Evolutionary conservation across 2,329 filamentous ascomycete species (phyloP).

Genomic region (Tolypocladium ovalisporum): DNA sequence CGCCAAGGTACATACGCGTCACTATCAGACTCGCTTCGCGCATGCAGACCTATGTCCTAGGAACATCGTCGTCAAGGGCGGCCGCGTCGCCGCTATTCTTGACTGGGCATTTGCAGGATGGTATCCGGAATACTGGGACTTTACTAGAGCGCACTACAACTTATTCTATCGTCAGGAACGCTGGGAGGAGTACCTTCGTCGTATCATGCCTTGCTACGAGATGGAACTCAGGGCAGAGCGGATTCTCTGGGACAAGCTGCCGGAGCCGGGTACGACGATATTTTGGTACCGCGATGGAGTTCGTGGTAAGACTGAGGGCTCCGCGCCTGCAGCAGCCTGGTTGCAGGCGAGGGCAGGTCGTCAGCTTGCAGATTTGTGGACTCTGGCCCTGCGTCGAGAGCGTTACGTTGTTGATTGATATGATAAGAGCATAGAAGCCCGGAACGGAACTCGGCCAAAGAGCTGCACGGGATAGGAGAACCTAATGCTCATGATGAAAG

Average conservation of each 20-base stretch:
- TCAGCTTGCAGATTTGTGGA: slow-evolving; percentile 10
- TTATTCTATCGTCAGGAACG: slow-evolving; percentile 4
- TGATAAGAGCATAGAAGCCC: too few species aligned
- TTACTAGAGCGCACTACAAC: slow-evolving; percentile 14
- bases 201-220: slow-evolving; percentile 12
- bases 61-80: slow-evolving; percentile 16
- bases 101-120: slow-evolving; percentile 23
- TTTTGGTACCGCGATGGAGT: background rate
- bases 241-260: slow-evolving; percentile 9
- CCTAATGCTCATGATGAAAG: too few species aligned
- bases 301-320: slow-evolving; percentile 7
- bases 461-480: too few species aligned
- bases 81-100: slow-evolving; percentile 16
- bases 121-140: slow-evolving; percentile 22
- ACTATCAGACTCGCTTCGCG: slow-evolving; percentile 13
- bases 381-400: slow-evolving; percentile 3
- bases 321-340: slow-evolving; percentile 11
- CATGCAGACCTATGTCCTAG: slow-evolving; percentile 14
- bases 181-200: slow-evolving; percentile 10
- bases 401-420: too few species aligned
- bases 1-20: slow-evolving; percentile 10
- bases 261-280: slow-evolving; percentile 10
- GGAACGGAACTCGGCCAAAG: too few species aligned
- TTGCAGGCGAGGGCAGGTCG: slow-evolving; percentile 9
- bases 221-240: slow-evolving; percentile 13